Percentiles rank a stretch among this genome's conserved stretches.
These are phyloP conservation scores for Rauvolfia tetraphylla DNA, from an alignment of 257 asterid species.

Conservation along the genomic window DNA sequence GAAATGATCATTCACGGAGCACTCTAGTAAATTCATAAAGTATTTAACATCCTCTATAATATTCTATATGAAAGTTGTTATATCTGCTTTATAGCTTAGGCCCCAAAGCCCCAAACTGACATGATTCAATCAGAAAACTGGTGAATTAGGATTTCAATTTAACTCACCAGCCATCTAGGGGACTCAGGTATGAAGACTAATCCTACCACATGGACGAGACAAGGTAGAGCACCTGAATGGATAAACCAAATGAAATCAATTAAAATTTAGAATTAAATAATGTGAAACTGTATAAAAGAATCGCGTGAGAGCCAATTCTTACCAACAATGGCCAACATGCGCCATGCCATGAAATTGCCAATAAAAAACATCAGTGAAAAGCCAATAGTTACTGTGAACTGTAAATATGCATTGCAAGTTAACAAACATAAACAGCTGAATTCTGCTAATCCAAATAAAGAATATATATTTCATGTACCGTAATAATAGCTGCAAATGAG, in stretches of 20 bases:
- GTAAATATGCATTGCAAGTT: background rate
- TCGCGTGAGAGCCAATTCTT: slow-evolving; percentile 7
- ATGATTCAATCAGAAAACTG: background rate
- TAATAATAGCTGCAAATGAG: slow-evolving; percentile 11
- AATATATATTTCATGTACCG: slow-evolving; percentile 14
- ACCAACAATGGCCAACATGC: slow-evolving; percentile 21
- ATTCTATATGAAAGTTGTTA: background rate
- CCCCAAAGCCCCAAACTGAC: background rate
- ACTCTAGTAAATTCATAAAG: background rate
- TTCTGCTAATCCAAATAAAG: slow-evolving; percentile 2
- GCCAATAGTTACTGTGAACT: slow-evolving; percentile 23
- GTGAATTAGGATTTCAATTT: background rate
- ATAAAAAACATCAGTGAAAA: slow-evolving; percentile 21
- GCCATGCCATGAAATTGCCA: slow-evolving; percentile 28
- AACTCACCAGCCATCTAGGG: slow-evolving; percentile 31
- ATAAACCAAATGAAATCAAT: background rate
- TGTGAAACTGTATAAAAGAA: background rate
- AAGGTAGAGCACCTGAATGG: slow-evolving; percentile 16
- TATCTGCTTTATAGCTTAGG: background rate
- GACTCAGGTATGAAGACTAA: slow-evolving; percentile 27
- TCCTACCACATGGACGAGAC: slow-evolving; percentile 14
- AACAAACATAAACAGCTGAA: background rate
- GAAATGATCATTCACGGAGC: background rate
- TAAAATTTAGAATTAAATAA: too few relatives aligned
- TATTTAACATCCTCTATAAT: background rate